Conservation (phyloP, 805 yeast species). For the Komagataella mondaviorum region DNA sequence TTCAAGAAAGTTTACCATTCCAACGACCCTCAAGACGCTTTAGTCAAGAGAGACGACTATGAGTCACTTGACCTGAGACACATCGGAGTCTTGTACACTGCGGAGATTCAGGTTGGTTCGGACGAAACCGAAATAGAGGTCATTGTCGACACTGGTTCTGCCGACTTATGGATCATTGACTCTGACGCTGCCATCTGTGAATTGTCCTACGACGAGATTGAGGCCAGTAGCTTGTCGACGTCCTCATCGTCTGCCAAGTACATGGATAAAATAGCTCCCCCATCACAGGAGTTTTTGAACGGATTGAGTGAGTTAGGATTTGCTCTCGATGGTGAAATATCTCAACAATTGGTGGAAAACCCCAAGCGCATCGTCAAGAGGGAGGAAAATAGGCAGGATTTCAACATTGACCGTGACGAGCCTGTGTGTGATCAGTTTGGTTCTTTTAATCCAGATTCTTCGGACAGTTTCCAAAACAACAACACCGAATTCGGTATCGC, state of each 20-base stretch:
- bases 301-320: background rate
- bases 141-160: slow-evolving; percentile 32
- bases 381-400: background rate
- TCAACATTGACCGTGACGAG: background rate
- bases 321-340: background rate
- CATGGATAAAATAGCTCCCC: background rate
- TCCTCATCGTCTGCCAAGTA: background rate
- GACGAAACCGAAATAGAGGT: slow-evolving; percentile 31
- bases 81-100: slow-evolving; percentile 20
- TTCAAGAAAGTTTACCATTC: background rate
- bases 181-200: background rate
- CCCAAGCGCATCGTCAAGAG: background rate
- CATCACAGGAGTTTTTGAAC: background rate
- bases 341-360: background rate
- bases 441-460: slow-evolving; percentile 27
- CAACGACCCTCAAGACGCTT: background rate
- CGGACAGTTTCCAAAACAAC: slow-evolving; percentile 25
- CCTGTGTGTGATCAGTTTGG: slow-evolving; percentile 28
- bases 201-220: background rate
- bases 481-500: slow-evolving; percentile 25
- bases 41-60: background rate
- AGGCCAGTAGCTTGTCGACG: background rate
- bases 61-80: background rate
- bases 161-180: slow-evolving; percentile 28
- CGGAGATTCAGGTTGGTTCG: slow-evolving; percentile 28